phyloP scores from a whole-genome alignment of 2,329 filamentous ascomycete genomes.

The Eutypella sp. region DNA sequence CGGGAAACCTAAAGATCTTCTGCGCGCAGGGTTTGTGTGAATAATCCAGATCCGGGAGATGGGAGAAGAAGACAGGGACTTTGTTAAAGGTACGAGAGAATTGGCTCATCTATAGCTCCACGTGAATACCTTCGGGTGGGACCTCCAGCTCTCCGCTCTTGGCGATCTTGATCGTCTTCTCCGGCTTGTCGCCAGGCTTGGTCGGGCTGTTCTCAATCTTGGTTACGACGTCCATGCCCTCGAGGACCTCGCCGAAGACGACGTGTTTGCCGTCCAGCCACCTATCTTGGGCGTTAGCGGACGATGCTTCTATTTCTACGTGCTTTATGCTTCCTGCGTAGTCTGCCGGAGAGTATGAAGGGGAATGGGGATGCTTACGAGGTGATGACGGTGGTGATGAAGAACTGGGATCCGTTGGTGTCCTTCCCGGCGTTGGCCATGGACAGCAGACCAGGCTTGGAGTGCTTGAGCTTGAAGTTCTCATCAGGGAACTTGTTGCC shows the following conservation, averaged over 20 bases:
- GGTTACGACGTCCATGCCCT: slow-evolving; percentile 76
- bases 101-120: slow-evolving; percentile 66
- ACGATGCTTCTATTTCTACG: background rate
- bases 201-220: slow-evolving; percentile 72
- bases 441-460: slow-evolving; percentile 75
- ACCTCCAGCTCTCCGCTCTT: slow-evolving; percentile 82
- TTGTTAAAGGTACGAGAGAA: slow-evolving; percentile 11
- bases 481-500: slow-evolving; percentile 79
- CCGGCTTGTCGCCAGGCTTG: slow-evolving; percentile 62
- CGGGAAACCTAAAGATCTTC: slow-evolving; percentile 7
- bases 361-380: slow-evolving; percentile 44
- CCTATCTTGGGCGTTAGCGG: slow-evolving; percentile 32
- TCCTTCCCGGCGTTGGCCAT: slow-evolving; percentile 84
- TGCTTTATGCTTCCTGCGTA: background rate
- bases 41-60: too few relatives aligned
- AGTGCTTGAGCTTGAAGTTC: slow-evolving; percentile 95
- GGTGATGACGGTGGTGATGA: slow-evolving; percentile 81
- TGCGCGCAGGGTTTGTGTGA: too few relatives aligned
- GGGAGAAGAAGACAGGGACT: slow-evolving; percentile 28
- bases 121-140: slow-evolving; percentile 87
- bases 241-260: slow-evolving; percentile 83
- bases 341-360: slow-evolving; percentile 8
- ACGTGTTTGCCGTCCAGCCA: slow-evolving; percentile 84
- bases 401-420: slow-evolving; percentile 87
- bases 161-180: slow-evolving; percentile 65